Conservation (phyloP, 441 rosid genomes). For the Kokia cookei region DNA sequence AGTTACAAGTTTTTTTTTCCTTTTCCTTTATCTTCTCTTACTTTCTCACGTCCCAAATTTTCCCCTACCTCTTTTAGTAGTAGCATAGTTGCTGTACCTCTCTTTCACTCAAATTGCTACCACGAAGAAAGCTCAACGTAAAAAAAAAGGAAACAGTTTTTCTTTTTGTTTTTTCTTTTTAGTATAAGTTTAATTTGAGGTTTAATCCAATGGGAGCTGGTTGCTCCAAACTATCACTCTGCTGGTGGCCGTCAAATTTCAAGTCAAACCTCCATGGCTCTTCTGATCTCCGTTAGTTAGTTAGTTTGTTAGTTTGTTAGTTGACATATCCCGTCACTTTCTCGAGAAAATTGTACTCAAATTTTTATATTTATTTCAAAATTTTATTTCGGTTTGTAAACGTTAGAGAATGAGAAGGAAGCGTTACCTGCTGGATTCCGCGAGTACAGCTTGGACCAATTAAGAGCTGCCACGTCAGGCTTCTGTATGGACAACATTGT, state of each 20-base stretch:
- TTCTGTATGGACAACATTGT: slow-evolving; percentile 71
- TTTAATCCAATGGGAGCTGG: slow-evolving; percentile 65
- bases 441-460: slow-evolving; percentile 74
- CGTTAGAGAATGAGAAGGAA: slow-evolving; percentile 54
- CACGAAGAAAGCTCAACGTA: background rate
- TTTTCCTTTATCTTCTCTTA: background rate
- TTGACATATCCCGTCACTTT: slow-evolving; percentile 19
- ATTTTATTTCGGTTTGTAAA: background rate
- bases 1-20: too few relatives aligned
- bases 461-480: slow-evolving; percentile 70
- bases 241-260: slow-evolving; percentile 80
- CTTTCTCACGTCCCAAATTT: background rate
- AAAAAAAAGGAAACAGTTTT: background rate
- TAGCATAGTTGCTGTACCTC: background rate
- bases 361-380: background rate
- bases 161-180: too few relatives aligned
- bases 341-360: slow-evolving; percentile 9
- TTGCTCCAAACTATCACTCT: slow-evolving; percentile 87
- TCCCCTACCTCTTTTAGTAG: background rate
- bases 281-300: slow-evolving; percentile 74
- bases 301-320: slow-evolving; percentile 32
- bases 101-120: slow-evolving; percentile 14
- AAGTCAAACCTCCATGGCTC: slow-evolving; percentile 54
- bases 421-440: slow-evolving; percentile 58
- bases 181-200: background rate